These are phyloP conservation scores for Populus tomentosa DNA, from an alignment of 441 rosid species.

Conservation along the genomic window DNA sequence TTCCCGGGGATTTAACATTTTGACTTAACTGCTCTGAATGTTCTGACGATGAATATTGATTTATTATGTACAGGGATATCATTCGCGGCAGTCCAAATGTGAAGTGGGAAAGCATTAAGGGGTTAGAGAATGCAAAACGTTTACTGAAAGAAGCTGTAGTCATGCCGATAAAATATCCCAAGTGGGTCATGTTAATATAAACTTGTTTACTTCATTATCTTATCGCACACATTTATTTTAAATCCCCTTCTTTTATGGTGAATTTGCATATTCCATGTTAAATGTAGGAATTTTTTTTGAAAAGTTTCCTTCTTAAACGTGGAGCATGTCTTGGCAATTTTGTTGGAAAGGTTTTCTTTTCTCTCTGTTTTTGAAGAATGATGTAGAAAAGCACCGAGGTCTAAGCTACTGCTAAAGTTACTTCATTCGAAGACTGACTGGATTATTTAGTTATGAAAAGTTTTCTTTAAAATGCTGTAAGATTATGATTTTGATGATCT, in stretches of 20 bases:
- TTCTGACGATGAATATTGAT: slow-evolving; percentile 6
- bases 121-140: slow-evolving; percentile 77
- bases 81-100: slow-evolving; percentile 89
- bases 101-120: slow-evolving; percentile 92
- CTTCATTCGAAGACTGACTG: neutral
- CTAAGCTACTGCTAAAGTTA: neutral
- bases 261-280: neutral
- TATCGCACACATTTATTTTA: neutral
- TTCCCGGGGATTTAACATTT: neutral
- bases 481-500: neutral
- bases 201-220: neutral
- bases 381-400: neutral
- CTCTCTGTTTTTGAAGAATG: neutral
- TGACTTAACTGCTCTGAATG: neutral
- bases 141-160: slow-evolving; percentile 97
- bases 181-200: slow-evolving; percentile 39
- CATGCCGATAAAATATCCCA: slow-evolving; percentile 97
- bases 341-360: no score
- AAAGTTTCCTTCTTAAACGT: neutral
- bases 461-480: neutral
- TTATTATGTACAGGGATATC: slow-evolving; percentile 58
- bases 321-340: neutral
- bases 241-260: neutral
- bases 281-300: neutral
- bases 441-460: neutral